Evolutionary conservation across 768 basidiomycete genomes (phyloP).

Genomic region (Serendipita sp.): DNA sequence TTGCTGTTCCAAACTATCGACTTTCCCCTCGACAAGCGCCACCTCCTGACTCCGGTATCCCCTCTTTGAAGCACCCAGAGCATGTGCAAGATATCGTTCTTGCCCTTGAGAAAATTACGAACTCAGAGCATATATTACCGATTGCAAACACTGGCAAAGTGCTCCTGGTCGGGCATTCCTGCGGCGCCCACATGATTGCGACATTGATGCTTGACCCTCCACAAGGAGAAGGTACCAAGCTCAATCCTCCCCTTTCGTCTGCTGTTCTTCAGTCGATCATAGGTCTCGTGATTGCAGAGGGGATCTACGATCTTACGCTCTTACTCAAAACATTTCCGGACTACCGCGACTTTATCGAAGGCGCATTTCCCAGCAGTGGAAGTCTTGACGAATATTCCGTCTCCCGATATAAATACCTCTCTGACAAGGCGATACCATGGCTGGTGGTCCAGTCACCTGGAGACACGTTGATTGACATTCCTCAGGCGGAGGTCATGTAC

Average conservation of each 20-base stretch:
- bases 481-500: constrained; percentile 48
- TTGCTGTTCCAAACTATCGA: constrained; percentile 66
- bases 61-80: constrained; percentile 42
- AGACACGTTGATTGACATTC: constrained; percentile 48
- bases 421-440: constrained; percentile 34
- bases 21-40: constrained; percentile 31
- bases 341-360: constrained; percentile 51
- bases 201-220: constrained; percentile 49
- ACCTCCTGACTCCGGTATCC: not conserved
- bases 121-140: constrained; percentile 23
- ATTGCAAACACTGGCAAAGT: constrained; percentile 8
- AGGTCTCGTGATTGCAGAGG: constrained; percentile 53
- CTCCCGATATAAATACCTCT: constrained; percentile 13
- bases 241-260: not conserved
- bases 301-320: constrained; percentile 59
- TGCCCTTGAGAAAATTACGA: constrained; percentile 33
- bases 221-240: constrained; percentile 4
- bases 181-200: constrained; percentile 64
- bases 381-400: constrained; percentile 16
- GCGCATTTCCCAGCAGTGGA: constrained; percentile 31
- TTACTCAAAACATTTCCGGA: constrained; percentile 47
- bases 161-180: constrained; percentile 63
- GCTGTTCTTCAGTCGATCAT: constrained; percentile 21
- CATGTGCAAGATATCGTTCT: constrained; percentile 46
- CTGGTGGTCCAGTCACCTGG: constrained; percentile 58